A percentile compares a stretch with the other conserved stretches of the same genome.
Evolutionary conservation across 768 basidiomycete genomes (phyloP).

Genomic region (Cytidiella melzeri): DNA sequence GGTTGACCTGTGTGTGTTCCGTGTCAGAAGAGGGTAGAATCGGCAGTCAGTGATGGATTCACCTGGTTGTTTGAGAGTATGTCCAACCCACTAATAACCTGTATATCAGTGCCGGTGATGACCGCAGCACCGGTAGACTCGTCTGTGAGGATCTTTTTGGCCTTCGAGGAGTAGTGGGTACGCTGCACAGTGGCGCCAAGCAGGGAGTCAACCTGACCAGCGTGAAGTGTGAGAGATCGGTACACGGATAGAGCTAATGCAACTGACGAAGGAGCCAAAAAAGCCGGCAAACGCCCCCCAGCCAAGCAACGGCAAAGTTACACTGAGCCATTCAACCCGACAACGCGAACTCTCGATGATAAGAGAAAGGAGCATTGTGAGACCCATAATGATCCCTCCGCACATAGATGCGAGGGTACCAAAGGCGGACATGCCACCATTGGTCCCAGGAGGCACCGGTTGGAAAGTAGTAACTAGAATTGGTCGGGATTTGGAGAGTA

Average conservation of each 20-base stretch:
- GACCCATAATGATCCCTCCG: constrained; percentile 72
- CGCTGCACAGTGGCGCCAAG: constrained; percentile 84
- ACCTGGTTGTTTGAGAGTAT: constrained; percentile 85
- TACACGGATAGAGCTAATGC: not conserved
- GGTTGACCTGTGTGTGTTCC: constrained; percentile 32
- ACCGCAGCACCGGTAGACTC: constrained; percentile 24
- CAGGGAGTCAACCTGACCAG: constrained; percentile 67
- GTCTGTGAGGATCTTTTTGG: constrained; percentile 62
- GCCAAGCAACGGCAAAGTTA: constrained; percentile 38
- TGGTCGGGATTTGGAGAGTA: constrained; percentile 65
- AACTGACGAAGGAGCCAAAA: constrained; percentile 71
- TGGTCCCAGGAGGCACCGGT: constrained; percentile 81
- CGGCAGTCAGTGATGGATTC: constrained; percentile 11
- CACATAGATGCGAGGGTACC: constrained; percentile 69
- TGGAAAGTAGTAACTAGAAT: constrained; percentile 73
- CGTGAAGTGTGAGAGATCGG: not conserved
- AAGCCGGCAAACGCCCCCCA: constrained; percentile 68
- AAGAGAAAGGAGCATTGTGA: constrained; percentile 49
- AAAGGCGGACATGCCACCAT: constrained; percentile 74
- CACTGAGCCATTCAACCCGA: constrained; percentile 29
- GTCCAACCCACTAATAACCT: constrained; percentile 55
- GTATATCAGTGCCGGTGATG: constrained; percentile 45
- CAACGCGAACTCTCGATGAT: constrained; percentile 58
- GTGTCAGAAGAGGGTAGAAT: not conserved
- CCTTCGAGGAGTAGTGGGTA: constrained; percentile 62